A percentile compares a stretch with the other conserved stretches of the same genome.
These are phyloP conservation scores for Paraconiothyrium sp. DNA, from an alignment of 2,329 filamentous ascomycete genomes.

Conservation along the genomic window DNA sequence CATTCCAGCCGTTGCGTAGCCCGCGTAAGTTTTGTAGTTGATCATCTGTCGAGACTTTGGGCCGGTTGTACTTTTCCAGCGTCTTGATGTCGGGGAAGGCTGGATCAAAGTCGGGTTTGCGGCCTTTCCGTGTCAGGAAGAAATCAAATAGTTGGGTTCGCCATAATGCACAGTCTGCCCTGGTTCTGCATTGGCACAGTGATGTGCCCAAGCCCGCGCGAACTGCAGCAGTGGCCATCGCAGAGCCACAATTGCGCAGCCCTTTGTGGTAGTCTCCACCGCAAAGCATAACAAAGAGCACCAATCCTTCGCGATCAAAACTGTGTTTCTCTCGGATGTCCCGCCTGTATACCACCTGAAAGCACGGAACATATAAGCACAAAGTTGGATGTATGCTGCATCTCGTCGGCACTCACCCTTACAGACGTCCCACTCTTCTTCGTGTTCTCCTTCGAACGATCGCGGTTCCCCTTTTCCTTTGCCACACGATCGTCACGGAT, in stretches of 20 bases:
- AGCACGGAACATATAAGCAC: not conserved
- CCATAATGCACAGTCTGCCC: slow-evolving; percentile 39
- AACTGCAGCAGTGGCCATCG: slow-evolving; percentile 39
- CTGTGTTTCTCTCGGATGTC: slow-evolving; percentile 38
- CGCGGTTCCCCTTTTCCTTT: slow-evolving; percentile 30
- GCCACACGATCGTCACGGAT: slow-evolving; percentile 47
- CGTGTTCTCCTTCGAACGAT: slow-evolving; percentile 41
- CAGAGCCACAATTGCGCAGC: slow-evolving; percentile 48
- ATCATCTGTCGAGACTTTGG: slow-evolving; percentile 45
- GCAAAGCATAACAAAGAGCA: slow-evolving; percentile 53
- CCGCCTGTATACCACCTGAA: slow-evolving; percentile 39
- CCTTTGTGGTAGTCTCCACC: slow-evolving; percentile 56
- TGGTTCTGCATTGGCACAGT: slow-evolving; percentile 35
- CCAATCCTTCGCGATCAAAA: slow-evolving; percentile 48
- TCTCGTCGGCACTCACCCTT: slow-evolving; percentile 6
- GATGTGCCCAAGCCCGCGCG: slow-evolving; percentile 40
- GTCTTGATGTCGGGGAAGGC: slow-evolving; percentile 35
- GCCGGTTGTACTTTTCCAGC: slow-evolving; percentile 50
- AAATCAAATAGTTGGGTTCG: slow-evolving; percentile 30
- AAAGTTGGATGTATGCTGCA: not conserved
- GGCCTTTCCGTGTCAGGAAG: slow-evolving; percentile 14
- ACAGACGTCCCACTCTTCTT: slow-evolving; percentile 43
- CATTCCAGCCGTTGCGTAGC: slow-evolving; percentile 42
- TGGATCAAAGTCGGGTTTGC: slow-evolving; percentile 23
- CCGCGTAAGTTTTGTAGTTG: slow-evolving; percentile 37